These are phyloP conservation scores for Vaccinium myrtillus DNA, from an alignment of 148 eudicot species.

Conservation along the genomic window DNA sequence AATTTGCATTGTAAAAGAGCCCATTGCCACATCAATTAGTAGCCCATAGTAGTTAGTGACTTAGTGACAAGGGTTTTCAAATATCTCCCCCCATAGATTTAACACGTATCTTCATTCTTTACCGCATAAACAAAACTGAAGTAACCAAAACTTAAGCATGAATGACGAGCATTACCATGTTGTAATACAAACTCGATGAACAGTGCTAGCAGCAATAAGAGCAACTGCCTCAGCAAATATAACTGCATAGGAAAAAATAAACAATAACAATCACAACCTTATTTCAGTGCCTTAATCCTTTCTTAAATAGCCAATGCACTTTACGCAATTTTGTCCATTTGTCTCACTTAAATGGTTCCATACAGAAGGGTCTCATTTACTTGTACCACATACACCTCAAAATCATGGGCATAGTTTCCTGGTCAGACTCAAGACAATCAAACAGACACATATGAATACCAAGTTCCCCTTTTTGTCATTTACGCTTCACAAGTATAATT, in stretches of 20 bases:
- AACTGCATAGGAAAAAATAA: constrained; percentile 42
- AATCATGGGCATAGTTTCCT: not conserved
- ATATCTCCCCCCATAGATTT: not conserved
- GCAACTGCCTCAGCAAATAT: constrained; percentile 73
- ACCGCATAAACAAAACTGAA: not conserved
- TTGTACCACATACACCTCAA: not conserved
- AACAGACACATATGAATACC: not conserved
- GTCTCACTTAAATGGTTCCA: not conserved
- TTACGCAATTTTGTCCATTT: not conserved
- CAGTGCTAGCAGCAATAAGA: constrained; percentile 72
- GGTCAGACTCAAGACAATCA: not conserved
- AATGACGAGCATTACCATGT: constrained; percentile 59
- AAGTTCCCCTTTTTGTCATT: not conserved
- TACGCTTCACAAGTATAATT: not conserved
- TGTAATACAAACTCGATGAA: constrained; percentile 88
- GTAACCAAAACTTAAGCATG: not conserved
- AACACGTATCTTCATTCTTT: not conserved
- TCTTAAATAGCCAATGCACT: not conserved
- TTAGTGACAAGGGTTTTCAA: not conserved
- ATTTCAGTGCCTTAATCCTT: not conserved
- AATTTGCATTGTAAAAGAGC: not conserved
- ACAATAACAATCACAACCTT: not conserved
- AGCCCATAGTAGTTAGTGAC: not conserved
- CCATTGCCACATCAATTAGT: constrained; percentile 5
- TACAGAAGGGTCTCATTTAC: not conserved